A percentile compares a stretch with the other conserved stretches of the same genome.
phyloP scores from a whole-genome alignment of 768 basidiomycete genomes.

The Naematelia aurantialba region DNA sequence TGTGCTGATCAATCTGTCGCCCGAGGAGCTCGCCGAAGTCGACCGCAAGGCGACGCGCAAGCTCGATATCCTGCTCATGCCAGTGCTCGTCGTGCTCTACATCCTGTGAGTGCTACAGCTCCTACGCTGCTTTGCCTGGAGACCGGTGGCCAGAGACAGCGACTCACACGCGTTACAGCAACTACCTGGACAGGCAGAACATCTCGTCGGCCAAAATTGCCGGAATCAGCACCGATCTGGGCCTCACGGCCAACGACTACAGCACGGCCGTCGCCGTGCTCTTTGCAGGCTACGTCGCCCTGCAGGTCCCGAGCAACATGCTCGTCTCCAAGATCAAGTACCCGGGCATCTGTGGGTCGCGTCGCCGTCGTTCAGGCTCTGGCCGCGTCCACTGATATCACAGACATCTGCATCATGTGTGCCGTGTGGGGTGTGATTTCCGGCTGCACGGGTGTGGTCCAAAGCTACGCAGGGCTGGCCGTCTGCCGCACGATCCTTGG shows the following conservation, averaged over 20 bases:
- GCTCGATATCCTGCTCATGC: slow-evolving; percentile 44
- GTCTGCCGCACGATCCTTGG: slow-evolving; percentile 34
- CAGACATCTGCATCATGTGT: slow-evolving; percentile 38
- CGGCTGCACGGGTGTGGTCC: slow-evolving; percentile 36
- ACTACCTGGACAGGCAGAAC: slow-evolving; percentile 34
- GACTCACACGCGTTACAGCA: not conserved
- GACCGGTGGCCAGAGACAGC: not conserved
- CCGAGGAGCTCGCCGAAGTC: slow-evolving; percentile 32
- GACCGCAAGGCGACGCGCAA: slow-evolving; percentile 33
- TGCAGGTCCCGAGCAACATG: slow-evolving; percentile 47
- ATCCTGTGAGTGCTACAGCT: slow-evolving; percentile 29
- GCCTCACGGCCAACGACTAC: slow-evolving; percentile 26
- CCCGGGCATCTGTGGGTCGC: slow-evolving; percentile 33
- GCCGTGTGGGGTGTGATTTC: slow-evolving; percentile 39
- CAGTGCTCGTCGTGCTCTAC: slow-evolving; percentile 28
- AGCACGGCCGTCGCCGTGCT: slow-evolving; percentile 35
- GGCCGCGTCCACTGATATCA: not conserved
- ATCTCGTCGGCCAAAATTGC: slow-evolving; percentile 37
- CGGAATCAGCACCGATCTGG: slow-evolving; percentile 24
- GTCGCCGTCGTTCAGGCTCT: not conserved
- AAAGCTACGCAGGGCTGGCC: slow-evolving; percentile 34
- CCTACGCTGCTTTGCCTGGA: not conserved
- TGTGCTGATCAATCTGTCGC: slow-evolving; percentile 26
- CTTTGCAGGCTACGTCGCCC: slow-evolving; percentile 45
- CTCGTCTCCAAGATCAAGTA: slow-evolving; percentile 35